Conservation (phyloP, 495 filamentous ascomycete genomes). For the Geopyxis carbonaria region DNA sequence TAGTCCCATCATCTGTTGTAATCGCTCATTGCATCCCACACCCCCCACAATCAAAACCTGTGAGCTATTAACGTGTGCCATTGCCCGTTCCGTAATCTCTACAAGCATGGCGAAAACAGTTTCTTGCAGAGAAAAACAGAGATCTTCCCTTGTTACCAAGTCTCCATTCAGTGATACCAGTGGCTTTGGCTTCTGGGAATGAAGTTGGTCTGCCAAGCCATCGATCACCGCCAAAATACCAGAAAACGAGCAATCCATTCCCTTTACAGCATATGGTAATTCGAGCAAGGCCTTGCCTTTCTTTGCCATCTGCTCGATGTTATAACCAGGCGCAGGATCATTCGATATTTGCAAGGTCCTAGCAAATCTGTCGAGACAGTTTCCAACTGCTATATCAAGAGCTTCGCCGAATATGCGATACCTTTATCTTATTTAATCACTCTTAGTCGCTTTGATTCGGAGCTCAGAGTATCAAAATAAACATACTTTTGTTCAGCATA, state of each 20-base stretch:
- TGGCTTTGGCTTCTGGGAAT: conserved; percentile 28
- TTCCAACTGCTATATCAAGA: conserved; percentile 91
- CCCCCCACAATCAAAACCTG: conserved; percentile 92
- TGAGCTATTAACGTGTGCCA: conserved; percentile 84
- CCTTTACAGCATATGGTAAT: conserved; percentile 89
- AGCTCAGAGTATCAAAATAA: not conserved
- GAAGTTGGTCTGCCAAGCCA: conserved; percentile 49
- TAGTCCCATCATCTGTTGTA: conserved; percentile 95
- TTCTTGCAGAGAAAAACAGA: conserved; percentile 91
- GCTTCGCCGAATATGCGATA: conserved; percentile 98
- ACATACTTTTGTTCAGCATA: conserved; percentile 60
- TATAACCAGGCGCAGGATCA: conserved; percentile 91
- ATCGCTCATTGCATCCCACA: conserved; percentile 90
- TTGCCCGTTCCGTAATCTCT: conserved; percentile 94
- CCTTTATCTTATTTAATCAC: conserved; percentile 1
- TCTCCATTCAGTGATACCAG: conserved; percentile 28
- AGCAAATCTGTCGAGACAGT: conserved; percentile 92
- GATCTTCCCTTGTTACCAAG: conserved; percentile 56
- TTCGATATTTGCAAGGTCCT: conserved; percentile 79
- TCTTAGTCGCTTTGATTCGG: not conserved
- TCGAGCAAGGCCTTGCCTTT: conserved; percentile 57
- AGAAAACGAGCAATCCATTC: conserved; percentile 93
- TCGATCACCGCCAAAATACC: conserved; percentile 78
- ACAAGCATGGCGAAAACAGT: conserved; percentile 93
- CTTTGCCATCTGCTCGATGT: conserved; percentile 94